A percentile compares a stretch with the other conserved stretches of the same genome.
These are phyloP conservation scores for Diaporthe amygdali DNA, from an alignment of 2,329 filamentous ascomycete species.

Conservation along the genomic window DNA sequence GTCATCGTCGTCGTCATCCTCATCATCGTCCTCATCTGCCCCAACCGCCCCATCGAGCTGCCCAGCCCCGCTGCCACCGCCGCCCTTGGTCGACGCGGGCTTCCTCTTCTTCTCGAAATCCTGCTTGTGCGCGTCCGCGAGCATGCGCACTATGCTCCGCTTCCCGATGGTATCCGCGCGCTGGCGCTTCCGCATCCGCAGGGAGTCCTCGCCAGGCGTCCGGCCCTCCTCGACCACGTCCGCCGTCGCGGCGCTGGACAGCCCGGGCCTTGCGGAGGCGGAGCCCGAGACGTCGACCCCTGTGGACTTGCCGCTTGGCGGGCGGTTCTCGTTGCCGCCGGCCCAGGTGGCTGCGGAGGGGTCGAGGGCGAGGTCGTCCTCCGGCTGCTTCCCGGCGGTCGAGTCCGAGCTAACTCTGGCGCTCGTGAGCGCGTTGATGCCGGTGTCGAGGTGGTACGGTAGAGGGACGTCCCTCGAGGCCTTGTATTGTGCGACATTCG, in stretches of 20 bases:
- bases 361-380: conserved; percentile 24
- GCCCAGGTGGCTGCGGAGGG: conserved; percentile 18
- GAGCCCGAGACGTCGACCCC: conserved; percentile 28
- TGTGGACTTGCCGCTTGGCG: conserved; percentile 27
- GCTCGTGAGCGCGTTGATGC: conserved; percentile 39
- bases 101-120: conserved; percentile 85
- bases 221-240: conserved; percentile 26
- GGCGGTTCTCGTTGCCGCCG: conserved; percentile 3
- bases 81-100: conserved; percentile 29
- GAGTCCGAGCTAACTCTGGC: conserved; percentile 42
- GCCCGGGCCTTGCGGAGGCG: conserved; percentile 26
- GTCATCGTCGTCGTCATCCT: conserved; percentile 33
- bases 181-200: conserved; percentile 34
- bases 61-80: not conserved
- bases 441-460: conserved; percentile 71
- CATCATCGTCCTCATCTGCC: conserved; percentile 28
- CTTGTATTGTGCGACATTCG: conserved; percentile 88
- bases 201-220: conserved; percentile 14
- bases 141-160: conserved; percentile 61
- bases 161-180: conserved; percentile 40
- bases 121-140: conserved; percentile 84
- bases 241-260: conserved; percentile 25
- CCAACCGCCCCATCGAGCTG: conserved; percentile 29
- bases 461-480: conserved; percentile 87
- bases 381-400: conserved; percentile 23